Evolutionary conservation across 257 asterid species (phyloP).

Genomic region (Apocynum venetum): DNA sequence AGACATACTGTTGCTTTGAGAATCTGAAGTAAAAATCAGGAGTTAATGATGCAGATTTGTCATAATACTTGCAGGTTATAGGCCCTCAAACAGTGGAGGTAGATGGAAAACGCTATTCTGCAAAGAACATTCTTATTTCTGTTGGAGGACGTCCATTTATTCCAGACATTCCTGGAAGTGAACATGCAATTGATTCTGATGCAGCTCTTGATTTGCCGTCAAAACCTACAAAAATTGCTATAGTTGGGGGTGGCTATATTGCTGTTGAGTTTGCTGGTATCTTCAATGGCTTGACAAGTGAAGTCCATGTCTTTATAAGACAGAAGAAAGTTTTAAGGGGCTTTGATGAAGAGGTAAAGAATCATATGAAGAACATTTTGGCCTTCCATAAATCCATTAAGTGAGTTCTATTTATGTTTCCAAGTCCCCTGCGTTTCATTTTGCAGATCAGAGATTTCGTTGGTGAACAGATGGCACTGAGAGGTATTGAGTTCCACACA

Average conservation of each 20-base stretch:
- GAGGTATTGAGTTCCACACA: slow-evolving; percentile 79
- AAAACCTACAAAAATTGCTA: slow-evolving; percentile 79
- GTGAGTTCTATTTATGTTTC: slow-evolving; percentile 12
- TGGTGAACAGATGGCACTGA: slow-evolving; percentile 86
- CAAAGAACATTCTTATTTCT: slow-evolving; percentile 81
- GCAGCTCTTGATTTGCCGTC: slow-evolving; percentile 94
- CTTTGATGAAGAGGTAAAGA: slow-evolving; percentile 85
- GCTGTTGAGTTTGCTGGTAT: slow-evolving; percentile 99
- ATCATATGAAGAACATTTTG: neutral
- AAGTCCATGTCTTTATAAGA: slow-evolving; percentile 90
- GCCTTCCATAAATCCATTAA: no score
- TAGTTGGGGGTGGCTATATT: slow-evolving; percentile 95
- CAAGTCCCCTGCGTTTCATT: slow-evolving; percentile 15
- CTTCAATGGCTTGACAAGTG: slow-evolving; percentile 80
- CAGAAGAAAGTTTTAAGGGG: slow-evolving; percentile 91
- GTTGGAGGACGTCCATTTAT: slow-evolving; percentile 98
- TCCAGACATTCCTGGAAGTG: slow-evolving; percentile 95
- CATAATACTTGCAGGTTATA: slow-evolving; percentile 50
- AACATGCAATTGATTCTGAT: slow-evolving; percentile 87
- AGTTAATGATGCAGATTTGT: slow-evolving; percentile 10
- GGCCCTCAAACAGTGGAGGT: slow-evolving; percentile 89
- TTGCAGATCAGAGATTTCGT: slow-evolving; percentile 87
- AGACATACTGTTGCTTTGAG: neutral
- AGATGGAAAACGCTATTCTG: slow-evolving; percentile 78
- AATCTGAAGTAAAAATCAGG: neutral